Base-by-base conservation (phyloP, 805 yeast species). In the Kazachstania psychrophila region DNA sequence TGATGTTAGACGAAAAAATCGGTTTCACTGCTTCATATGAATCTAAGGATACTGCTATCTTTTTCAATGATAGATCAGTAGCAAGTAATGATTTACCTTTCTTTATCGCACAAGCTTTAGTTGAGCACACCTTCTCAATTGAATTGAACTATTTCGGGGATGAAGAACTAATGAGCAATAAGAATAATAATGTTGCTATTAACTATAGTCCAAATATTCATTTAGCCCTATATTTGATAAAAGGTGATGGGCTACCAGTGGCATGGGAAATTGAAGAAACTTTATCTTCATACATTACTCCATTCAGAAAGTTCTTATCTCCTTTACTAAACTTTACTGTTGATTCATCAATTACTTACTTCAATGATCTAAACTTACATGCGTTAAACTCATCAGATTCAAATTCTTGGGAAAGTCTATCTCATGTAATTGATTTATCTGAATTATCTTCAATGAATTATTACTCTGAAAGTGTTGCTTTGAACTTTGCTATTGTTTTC, bases 371-470 rank as follows among this genome's bases (percentile, higher is more conserved):
- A 31, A 48, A 58, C 27, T 37, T 61, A 24, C 56, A 55, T 31
- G 40, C 61, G 2, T 49, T 58, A 23, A 47, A 47, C 11, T 34
- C 40, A 24, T 43, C 52, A 12, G 42, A 48, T 6, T 37, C 44
- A 29, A 62, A 80, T 13, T 64, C 66, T 17, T 60, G 66, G 37
- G 54, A 65, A 7, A 81, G 81, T 38, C 65, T 88, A 24, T 70
- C 94, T 2, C 80, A 88, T 11, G 75, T 84, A 45, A 72, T 88
- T 41, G 92, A 89, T 58, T 76, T 75, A 46, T 87, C 92, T 2
- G 94, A 83, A 46, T 82, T 60, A 22, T 66, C 80, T 44, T 58
- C 75, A 2, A 64, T 70, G 31, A 65, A 66, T 37, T 69, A 70
- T 46, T 75, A 72, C 47, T 62, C 75, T 2, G 72, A 76, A 42